Evolutionary conservation across 2,329 filamentous ascomycete genomes (phyloP), one percentile per base, ranked within the genome.

Genomic region (Endoconidiophora laricicola): DNA sequence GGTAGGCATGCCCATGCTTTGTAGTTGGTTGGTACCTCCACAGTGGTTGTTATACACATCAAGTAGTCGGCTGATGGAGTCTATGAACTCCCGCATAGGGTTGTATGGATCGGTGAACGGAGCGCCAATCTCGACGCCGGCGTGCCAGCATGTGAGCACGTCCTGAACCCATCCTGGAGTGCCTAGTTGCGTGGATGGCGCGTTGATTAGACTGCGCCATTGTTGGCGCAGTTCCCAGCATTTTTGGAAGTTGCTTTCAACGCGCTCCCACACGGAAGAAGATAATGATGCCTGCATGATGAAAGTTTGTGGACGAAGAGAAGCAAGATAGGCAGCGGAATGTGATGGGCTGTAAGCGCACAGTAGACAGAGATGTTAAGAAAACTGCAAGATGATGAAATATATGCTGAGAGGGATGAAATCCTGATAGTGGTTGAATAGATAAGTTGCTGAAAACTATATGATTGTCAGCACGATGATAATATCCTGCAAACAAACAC

Each of bases 61-160:
- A 14, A 55, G 53, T 9, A 63, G 59, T 26, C 66, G 67, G 24
- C 83, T 66, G 47, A 54, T 12, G 65, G 59, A 49, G 4, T 46
- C 43, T 57, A 82, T 83, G 47, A 72, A 71, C 59, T 80, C 77
- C 1, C 55, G 57, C n/a, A 59, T 61, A 37, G 69, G 61, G 10
- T 68, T 65, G 18, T 72, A 67, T 7, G 51, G 51, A 10, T 53
- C 39, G 26, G 39, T 36, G 20, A 53, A 53, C 2, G 51, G 51
- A 4, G 47, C 51, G 7, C 42, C 44, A 14, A 53, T 20, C 22
- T 43, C 24, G 9, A 14, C 20, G 29, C 46, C 51, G 26, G 42
- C 43, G 18, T 46, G 44, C 51, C 51, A 53, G 42, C 48, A 48
- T 6, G 29, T 22, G n/a, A 53, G 43, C 2, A 53, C 51, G 18